A percentile compares a stretch with the other conserved stretches of the same genome.
Conservation (phyloP, 257 asterid genomes). For the Paulownia fortunei region DNA sequence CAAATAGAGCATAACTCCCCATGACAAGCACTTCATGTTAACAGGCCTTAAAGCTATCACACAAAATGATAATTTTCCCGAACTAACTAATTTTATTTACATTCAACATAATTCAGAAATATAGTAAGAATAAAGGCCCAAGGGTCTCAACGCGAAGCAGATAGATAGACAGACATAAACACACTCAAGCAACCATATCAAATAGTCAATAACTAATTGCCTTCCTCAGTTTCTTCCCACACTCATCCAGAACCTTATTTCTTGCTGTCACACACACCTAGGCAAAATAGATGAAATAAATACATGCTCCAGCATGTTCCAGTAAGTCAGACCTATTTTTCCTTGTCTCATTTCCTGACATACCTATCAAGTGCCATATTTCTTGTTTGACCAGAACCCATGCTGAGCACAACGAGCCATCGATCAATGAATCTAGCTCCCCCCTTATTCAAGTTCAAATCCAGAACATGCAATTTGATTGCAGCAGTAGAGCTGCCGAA, state of each 20-base stretch:
- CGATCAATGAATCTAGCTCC: slow-evolving; percentile 68
- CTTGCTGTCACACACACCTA: slow-evolving; percentile 14
- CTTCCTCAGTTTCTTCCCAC: slow-evolving; percentile 20
- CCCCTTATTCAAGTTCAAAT: slow-evolving; percentile 63
- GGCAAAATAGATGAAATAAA: slow-evolving; percentile 14
- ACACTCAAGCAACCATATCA: slow-evolving; percentile 6
- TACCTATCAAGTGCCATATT: slow-evolving; percentile 99
- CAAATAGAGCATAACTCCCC: neutral
- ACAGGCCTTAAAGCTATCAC: slow-evolving; percentile 4
- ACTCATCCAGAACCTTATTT: neutral
- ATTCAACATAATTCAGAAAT: neutral
- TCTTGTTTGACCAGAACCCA: slow-evolving; percentile 98
- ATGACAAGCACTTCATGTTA: slow-evolving; percentile 21
- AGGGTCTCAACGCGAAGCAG: slow-evolving; percentile 4
- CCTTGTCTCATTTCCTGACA: slow-evolving; percentile 25
- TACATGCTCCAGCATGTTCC: slow-evolving; percentile 19
- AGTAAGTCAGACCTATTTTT: neutral
- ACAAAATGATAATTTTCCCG: neutral
- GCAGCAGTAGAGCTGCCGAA: slow-evolving; percentile 85
- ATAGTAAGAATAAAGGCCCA: neutral
- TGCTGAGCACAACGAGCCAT: slow-evolving; percentile 88
- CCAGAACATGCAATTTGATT: slow-evolving; percentile 78
- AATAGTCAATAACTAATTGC: slow-evolving; percentile 19
- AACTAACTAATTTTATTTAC: neutral
- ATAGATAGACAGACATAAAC: neutral